A percentile compares a stretch with the other conserved stretches of the same genome.
These are phyloP conservation scores for Fusarium cicatricum DNA, from an alignment of 2,329 filamentous ascomycete genomes.

Conservation along the genomic window DNA sequence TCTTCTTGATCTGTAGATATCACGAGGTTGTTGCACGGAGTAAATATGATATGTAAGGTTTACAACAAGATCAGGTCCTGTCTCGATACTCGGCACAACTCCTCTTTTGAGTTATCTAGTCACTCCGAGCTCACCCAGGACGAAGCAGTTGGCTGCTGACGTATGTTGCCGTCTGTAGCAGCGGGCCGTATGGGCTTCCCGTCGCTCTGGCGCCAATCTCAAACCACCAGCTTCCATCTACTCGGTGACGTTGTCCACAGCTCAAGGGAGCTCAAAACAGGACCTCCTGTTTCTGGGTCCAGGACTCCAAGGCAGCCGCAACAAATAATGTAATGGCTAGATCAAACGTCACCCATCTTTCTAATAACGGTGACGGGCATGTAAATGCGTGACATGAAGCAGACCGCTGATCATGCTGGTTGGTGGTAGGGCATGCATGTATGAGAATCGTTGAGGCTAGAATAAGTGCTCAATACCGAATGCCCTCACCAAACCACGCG, in stretches of 20 bases:
- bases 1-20: too few relatives aligned
- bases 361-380: neutral
- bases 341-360: slow-evolving; percentile 6
- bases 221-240: neutral
- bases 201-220: slow-evolving; percentile 16
- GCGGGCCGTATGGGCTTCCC: slow-evolving; percentile 24
- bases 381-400: slow-evolving; percentile 34
- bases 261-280: too few relatives aligned
- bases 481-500: neutral
- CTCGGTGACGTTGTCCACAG: slow-evolving; percentile 15
- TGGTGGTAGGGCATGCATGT: neutral
- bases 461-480: slow-evolving; percentile 18
- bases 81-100: too few relatives aligned
- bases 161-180: slow-evolving; percentile 21
- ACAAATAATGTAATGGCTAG: neutral
- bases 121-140: too few relatives aligned
- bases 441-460: slow-evolving; percentile 12
- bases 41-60: too few relatives aligned
- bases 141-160: neutral
- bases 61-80: too few relatives aligned
- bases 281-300: too few relatives aligned
- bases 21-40: too few relatives aligned
- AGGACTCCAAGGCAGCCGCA: too few relatives aligned
- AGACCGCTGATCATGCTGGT: slow-evolving; percentile 31
- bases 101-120: too few relatives aligned